phyloP scores from a whole-genome alignment of 768 basidiomycete species.

The Tulasnella sp. region DNA sequence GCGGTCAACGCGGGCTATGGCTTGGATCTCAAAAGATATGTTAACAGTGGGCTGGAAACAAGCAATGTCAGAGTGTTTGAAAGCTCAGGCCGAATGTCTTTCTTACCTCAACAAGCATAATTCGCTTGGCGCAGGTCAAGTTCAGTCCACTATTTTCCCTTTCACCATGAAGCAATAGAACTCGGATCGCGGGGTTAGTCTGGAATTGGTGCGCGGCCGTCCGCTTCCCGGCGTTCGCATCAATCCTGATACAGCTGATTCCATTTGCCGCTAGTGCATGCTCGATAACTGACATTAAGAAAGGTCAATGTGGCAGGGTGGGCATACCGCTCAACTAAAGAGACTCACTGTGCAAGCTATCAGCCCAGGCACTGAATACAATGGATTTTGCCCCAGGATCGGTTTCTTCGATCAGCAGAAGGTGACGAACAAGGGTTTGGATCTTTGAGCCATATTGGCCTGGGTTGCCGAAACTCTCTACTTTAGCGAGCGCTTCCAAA shows the following conservation, averaged over 20 bases:
- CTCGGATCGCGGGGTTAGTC: slow-evolving; percentile 65
- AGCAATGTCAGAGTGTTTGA: slow-evolving; percentile 38
- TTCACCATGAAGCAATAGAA: slow-evolving; percentile 86
- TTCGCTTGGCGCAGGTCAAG: slow-evolving; percentile 75
- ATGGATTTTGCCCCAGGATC: slow-evolving; percentile 82
- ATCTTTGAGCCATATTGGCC: slow-evolving; percentile 71
- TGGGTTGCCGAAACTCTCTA: slow-evolving; percentile 58
- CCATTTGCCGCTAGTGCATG: slow-evolving; percentile 69
- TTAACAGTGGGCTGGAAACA: slow-evolving; percentile 55
- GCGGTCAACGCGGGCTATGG: slow-evolving; percentile 88
- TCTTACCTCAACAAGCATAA: slow-evolving; percentile 80
- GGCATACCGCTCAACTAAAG: too few relatives aligned
- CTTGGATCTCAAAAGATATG: slow-evolving; percentile 88
- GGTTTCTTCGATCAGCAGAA: slow-evolving; percentile 64
- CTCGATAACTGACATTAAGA: slow-evolving; percentile 64
- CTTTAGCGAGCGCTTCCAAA: slow-evolving; percentile 59
- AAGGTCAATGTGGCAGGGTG: too few relatives aligned
- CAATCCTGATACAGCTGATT: slow-evolving; percentile 74
- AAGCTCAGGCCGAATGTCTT: slow-evolving; percentile 11
- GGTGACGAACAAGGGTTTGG: slow-evolving; percentile 72
- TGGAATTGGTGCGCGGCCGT: slow-evolving; percentile 71
- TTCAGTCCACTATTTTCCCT: slow-evolving; percentile 85
- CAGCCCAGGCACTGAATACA: slow-evolving; percentile 90
- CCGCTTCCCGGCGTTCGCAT: slow-evolving; percentile 60
- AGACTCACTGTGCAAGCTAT: slow-evolving; percentile 73